Evolutionary conservation across 2,329 filamentous ascomycete species (phyloP).

Genomic region (Verticillium dahliae): DNA sequence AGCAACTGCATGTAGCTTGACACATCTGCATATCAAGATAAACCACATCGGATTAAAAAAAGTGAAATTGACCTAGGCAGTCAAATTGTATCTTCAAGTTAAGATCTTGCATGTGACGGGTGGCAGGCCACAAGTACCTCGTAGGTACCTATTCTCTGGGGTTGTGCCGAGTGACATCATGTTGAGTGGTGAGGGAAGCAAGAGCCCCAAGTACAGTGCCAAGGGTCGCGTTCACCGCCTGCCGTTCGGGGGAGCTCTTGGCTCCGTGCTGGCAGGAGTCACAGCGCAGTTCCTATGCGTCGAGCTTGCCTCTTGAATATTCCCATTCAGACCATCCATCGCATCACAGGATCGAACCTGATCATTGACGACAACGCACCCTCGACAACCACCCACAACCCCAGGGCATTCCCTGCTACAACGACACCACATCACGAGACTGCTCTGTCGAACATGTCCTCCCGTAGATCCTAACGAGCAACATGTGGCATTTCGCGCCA

Average conservation of each 20-base stretch:
- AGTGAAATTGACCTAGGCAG: too few relatives aligned
- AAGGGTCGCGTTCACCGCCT: background rate
- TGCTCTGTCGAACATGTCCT: conserved; percentile 6
- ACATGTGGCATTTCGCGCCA: conserved; percentile 41
- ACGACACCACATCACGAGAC: background rate
- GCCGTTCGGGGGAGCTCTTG: background rate
- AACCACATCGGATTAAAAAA: too few relatives aligned
- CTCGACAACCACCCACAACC: background rate
- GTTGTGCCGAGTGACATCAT: background rate
- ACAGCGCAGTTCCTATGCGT: background rate
- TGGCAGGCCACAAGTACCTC: too few relatives aligned
- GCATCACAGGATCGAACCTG: background rate
- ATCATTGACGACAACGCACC: background rate
- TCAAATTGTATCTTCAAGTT: too few relatives aligned
- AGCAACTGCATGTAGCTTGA: too few relatives aligned
- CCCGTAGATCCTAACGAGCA: conserved; percentile 6
- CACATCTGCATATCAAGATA: too few relatives aligned
- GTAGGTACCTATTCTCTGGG: too few relatives aligned
- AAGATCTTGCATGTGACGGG: too few relatives aligned
- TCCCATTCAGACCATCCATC: background rate
- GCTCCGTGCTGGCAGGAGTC: background rate
- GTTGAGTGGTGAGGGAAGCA: background rate
- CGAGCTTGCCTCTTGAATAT: background rate
- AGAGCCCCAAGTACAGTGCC: background rate
- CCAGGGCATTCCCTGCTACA: background rate